A percentile compares a stretch with the other conserved stretches of the same genome.
These are phyloP conservation scores for Fimicolochytrium jonesii DNA, from an alignment of 192 early-diverging fungal genomes.

Conservation along the genomic window DNA sequence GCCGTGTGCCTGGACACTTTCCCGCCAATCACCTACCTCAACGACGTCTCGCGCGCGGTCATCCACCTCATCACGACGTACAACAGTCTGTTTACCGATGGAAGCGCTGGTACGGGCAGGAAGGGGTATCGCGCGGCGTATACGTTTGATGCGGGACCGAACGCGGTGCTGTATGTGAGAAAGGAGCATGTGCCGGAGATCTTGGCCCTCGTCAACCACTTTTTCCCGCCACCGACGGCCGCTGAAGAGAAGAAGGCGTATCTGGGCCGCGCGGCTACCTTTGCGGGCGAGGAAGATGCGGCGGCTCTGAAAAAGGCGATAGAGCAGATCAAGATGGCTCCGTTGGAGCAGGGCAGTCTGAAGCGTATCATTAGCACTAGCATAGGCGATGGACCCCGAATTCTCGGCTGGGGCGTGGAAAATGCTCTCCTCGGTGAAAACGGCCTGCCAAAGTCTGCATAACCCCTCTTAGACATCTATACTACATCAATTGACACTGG, in stretches of 20 bases:
- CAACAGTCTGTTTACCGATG: slow-evolving; percentile 53
- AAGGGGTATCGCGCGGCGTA: slow-evolving; percentile 80
- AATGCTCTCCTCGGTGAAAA: slow-evolving; percentile 57
- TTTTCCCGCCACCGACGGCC: slow-evolving; percentile 64
- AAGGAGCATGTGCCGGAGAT: slow-evolving; percentile 79
- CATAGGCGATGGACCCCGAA: slow-evolving; percentile 89
- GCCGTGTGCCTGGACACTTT: slow-evolving; percentile 97
- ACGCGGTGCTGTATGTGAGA: slow-evolving; percentile 92
- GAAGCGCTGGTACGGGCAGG: slow-evolving; percentile 4
- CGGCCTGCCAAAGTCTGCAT: slow-evolving; percentile 64
- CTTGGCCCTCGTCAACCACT: slow-evolving; percentile 73
- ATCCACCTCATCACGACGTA: slow-evolving; percentile 80
- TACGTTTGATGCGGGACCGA: slow-evolving; percentile 98
- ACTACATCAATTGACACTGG: background rate
- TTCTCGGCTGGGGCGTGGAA: slow-evolving; percentile 49
- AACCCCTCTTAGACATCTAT: background rate
- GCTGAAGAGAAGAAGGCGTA: slow-evolving; percentile 31
- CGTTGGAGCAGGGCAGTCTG: slow-evolving; percentile 60
- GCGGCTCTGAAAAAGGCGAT: slow-evolving; percentile 33
- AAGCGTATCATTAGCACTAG: slow-evolving; percentile 86
- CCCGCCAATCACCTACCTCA: slow-evolving; percentile 97
- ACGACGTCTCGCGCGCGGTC: slow-evolving; percentile 88
- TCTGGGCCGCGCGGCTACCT: slow-evolving; percentile 41
- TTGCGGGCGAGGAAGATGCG: slow-evolving; percentile 42
- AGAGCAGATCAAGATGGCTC: slow-evolving; percentile 23